Base-by-base conservation (phyloP, 805 yeast genomes). In the Diddensiella transvaalensis region DNA sequence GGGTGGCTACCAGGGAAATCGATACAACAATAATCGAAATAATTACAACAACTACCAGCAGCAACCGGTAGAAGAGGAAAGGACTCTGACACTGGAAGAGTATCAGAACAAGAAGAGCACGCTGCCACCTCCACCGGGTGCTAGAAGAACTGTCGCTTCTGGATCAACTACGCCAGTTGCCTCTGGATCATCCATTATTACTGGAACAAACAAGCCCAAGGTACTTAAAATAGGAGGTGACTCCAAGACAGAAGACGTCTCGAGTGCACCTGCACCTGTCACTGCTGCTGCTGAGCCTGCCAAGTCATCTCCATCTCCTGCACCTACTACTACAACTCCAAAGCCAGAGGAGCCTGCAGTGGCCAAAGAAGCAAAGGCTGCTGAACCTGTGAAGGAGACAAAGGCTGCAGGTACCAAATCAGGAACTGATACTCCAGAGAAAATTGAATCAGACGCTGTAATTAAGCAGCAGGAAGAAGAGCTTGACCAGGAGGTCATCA, bases 401-500 rank as follows among this genome's bases (percentile, higher is more conserved):
- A 49, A 51, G 35, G 48, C 54, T 33, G 61, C 51, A 3, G 58
- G 51, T 4, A 21, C 8, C 17, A 47, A 46, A n/a, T 38, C 41
- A 6, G 41, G 41, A 15, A 38, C 41, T 8, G 15, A 15, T 21
- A 22, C 33, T n/a, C 33, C 22, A 48, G 32, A 26, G 5, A 51
- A 42, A 38, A 73, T 78, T n/a, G 87, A 79, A 39, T 74, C 79
- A n/a, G 87, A 79, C 51, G 73, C 78, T 4, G 58, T 82, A 29
- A 71, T 70, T 56, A 80, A 77, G 56, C 87, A 82, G 62, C 88
- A 82, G 67, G 95, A 85, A 64, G 91, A 85, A 33, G 80, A 78
- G 61, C 76, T 90, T 49, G 96, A 91, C 66, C 86, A 86, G 62
- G 93, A 84, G 59, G 79, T 90, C 55, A 88, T 93, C 55, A 83